Evolutionary conservation across 345 rosid genomes (phyloP).

Genomic region (Gossypium stocksii): DNA sequence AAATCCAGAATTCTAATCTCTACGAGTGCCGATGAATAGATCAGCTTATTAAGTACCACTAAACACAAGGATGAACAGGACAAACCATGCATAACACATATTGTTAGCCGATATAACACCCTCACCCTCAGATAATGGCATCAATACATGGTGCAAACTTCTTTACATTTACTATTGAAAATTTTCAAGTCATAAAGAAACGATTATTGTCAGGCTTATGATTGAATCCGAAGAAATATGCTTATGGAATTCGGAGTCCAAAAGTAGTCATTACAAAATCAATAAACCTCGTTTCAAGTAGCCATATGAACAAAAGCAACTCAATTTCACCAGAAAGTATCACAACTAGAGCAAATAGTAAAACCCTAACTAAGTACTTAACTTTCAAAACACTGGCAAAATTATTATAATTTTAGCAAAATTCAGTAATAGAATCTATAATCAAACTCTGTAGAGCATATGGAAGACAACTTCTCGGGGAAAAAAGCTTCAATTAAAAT

Average conservation of each 20-base stretch:
- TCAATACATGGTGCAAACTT: neutral
- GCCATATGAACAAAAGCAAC: neutral
- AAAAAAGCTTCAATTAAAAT: neutral
- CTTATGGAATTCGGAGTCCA: neutral
- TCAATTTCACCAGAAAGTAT: neutral
- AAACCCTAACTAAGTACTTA: constrained; percentile 1
- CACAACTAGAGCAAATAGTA: neutral
- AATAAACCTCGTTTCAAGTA: neutral
- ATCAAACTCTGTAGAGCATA: constrained; percentile 4
- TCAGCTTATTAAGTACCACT: neutral
- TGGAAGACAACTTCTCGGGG: neutral
- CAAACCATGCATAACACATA: neutral
- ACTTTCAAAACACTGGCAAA: neutral
- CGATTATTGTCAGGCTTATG: neutral
- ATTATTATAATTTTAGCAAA: neutral
- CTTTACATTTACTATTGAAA: neutral
- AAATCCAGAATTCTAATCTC: neutral
- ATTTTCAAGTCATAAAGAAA: neutral
- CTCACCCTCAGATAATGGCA: neutral
- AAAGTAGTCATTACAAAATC: neutral
- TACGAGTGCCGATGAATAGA: neutral
- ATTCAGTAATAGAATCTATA: neutral
- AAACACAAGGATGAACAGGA: neutral
- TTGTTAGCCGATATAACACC: neutral
- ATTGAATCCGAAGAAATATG: neutral